Percentiles rank a stretch among this genome's conserved stretches.
These are phyloP conservation scores for Taphrina deformans DNA, from an alignment of 1,139 yeast species.

Conservation along the genomic window DNA sequence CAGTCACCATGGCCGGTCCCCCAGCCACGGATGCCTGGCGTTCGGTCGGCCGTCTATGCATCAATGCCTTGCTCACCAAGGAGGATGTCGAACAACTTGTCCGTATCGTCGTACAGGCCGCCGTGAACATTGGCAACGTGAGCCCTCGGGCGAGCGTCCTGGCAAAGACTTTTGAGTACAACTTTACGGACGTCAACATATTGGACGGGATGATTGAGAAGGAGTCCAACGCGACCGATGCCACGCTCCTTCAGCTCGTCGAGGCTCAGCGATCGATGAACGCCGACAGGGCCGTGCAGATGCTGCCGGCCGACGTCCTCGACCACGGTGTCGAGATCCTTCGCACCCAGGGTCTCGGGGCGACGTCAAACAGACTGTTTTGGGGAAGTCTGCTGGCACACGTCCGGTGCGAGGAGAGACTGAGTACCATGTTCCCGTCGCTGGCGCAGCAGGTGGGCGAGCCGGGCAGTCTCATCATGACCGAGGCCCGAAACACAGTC, in stretches of 20 bases:
- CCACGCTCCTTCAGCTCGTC: neutral
- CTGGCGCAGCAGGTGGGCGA: neutral
- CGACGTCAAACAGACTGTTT: conserved; percentile 20
- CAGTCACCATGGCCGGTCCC: conserved; percentile 30
- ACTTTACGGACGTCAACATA: neutral
- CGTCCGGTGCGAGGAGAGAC: conserved; percentile 15
- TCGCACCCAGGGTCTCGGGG: conserved; percentile 18
- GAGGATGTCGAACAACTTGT: conserved; percentile 28
- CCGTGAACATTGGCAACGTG: conserved; percentile 22
- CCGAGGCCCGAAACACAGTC: conserved; percentile 26
- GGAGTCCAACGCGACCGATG: neutral
- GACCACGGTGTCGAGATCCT: conserved; percentile 21
- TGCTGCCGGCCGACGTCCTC: neutral
- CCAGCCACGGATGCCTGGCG: conserved; percentile 32
- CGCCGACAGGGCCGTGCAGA: neutral
- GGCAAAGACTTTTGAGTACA: conserved; percentile 5
- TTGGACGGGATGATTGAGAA: neutral
- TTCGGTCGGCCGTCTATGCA: conserved; percentile 28
- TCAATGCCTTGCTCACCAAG: conserved; percentile 29
- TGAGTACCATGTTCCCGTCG: conserved; percentile 1
- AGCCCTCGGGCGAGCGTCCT: neutral
- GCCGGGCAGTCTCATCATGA: conserved; percentile 17
- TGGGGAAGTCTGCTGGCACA: conserved; percentile 30
- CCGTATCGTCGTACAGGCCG: conserved; percentile 25
- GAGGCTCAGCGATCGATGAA: neutral